Percentiles rank a stretch among this genome's conserved stretches.
phyloP scores from a whole-genome alignment of 129 eudicot species.

The Saussurea involucrata region DNA sequence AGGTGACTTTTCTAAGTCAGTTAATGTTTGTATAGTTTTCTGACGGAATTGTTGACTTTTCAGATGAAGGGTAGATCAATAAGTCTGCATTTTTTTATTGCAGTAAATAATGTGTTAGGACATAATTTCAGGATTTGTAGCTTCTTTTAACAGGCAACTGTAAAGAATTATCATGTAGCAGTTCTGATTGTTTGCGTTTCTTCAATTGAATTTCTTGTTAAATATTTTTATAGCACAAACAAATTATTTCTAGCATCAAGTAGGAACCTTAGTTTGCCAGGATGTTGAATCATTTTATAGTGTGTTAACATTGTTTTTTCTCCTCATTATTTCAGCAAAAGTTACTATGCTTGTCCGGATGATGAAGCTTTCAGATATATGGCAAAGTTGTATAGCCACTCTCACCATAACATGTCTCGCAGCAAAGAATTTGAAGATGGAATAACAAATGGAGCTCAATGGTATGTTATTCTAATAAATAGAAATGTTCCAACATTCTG shows the following conservation, averaged over 20 bases:
- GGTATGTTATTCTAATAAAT: conserved; percentile 42
- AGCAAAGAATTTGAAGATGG: conserved; percentile 84
- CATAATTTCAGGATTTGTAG: not conserved
- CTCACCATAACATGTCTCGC: conserved; percentile 82
- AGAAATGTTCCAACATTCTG: not conserved
- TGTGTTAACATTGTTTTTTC: not conserved
- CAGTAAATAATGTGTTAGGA: not conserved
- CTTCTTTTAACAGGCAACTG: not conserved
- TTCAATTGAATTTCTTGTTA: not conserved
- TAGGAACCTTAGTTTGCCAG: not conserved
- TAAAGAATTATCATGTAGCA: not conserved
- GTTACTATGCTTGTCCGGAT: conserved; percentile 87
- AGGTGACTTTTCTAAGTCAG: conserved; percentile 34
- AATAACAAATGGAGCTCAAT: conserved; percentile 87
- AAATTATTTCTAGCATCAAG: not conserved
- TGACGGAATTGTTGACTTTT: not conserved
- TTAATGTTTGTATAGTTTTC: not conserved
- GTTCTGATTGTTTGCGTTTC: not conserved
- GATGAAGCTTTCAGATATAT: conserved; percentile 78
- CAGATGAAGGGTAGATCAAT: not conserved
- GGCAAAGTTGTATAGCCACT: conserved; percentile 78
- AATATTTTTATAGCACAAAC: not conserved
- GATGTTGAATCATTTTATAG: not conserved
- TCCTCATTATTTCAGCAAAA: conserved; percentile 45
- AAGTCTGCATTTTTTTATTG: not conserved